Evolutionary conservation across 1,139 yeast species (phyloP).

Genomic region (Eremothecium gossypii): DNA sequence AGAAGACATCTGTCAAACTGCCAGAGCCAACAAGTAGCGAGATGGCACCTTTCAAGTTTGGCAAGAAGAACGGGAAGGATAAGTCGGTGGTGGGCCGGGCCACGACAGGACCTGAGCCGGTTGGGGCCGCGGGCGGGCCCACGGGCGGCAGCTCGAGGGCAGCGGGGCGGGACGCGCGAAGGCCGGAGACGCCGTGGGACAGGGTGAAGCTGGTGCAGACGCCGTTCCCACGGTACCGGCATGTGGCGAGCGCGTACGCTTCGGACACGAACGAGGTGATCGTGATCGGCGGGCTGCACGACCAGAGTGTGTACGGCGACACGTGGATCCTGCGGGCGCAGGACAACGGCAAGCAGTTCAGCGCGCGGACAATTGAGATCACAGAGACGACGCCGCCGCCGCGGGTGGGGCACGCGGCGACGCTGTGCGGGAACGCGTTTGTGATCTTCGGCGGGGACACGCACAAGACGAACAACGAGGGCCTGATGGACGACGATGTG

Average conservation of each 20-base stretch:
- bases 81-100: constrained; percentile 6
- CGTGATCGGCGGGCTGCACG: constrained; percentile 92
- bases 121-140: background rate
- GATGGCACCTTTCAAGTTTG: constrained; percentile 29
- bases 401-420: constrained; percentile 91
- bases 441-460: constrained; percentile 97
- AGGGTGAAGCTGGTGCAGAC: constrained; percentile 60
- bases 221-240: constrained; percentile 93
- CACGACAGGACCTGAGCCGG: background rate
- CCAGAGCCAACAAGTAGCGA: background rate
- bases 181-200: constrained; percentile 55
- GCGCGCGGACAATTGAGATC: constrained; percentile 58
- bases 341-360: constrained; percentile 33
- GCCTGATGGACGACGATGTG: constrained; percentile 77
- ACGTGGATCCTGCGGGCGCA: constrained; percentile 69
- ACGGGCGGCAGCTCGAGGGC: background rate
- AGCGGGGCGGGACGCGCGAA: constrained; percentile 6
- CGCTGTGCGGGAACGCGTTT: constrained; percentile 89
- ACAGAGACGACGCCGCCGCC: constrained; percentile 81
- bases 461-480: constrained; percentile 66
- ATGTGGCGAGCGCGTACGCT: constrained; percentile 67
- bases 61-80: constrained; percentile 20
- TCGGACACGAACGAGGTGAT: constrained; percentile 78
- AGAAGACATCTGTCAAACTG: no score
- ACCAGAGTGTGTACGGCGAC: constrained; percentile 88